These are phyloP conservation scores for Rhamnella rubrinervis DNA, from an alignment of 331 rosid genomes.

Conservation along the genomic window DNA sequence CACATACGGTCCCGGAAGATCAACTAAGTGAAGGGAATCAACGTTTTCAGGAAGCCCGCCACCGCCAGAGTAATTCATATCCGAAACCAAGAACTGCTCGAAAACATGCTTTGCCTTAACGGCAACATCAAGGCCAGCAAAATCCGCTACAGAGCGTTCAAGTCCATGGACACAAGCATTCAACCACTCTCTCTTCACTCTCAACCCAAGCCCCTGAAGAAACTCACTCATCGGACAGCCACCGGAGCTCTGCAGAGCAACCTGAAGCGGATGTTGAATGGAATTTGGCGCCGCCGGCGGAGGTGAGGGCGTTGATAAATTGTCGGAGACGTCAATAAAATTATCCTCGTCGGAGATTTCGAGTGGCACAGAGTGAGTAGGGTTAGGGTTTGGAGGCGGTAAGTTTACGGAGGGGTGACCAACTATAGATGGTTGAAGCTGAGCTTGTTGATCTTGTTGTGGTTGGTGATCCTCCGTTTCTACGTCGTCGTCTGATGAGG, in stretches of 20 bases:
- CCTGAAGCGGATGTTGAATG: background rate
- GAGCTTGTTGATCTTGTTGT: slow-evolving; percentile 10
- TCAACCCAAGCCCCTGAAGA: slow-evolving; percentile 57
- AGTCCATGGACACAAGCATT: slow-evolving; percentile 46
- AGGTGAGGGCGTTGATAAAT: slow-evolving; percentile 52
- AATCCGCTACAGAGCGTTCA: slow-evolving; percentile 37
- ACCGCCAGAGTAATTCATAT: slow-evolving; percentile 59
- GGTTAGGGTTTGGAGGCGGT: slow-evolving; percentile 1
- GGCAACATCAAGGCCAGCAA: slow-evolving; percentile 42
- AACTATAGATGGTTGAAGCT: slow-evolving; percentile 3
- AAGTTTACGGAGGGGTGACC: background rate
- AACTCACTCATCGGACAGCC: slow-evolving; percentile 51
- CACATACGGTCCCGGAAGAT: slow-evolving; percentile 80
- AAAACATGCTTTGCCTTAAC: slow-evolving; percentile 69
- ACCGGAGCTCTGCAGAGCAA: slow-evolving; percentile 21
- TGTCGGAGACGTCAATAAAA: background rate
- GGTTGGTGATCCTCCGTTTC: slow-evolving; percentile 4
- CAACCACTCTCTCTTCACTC: slow-evolving; percentile 60
- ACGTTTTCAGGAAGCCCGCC: slow-evolving; percentile 74
- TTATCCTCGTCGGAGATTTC: slow-evolving; percentile 56
- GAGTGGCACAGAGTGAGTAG: slow-evolving; percentile 35
- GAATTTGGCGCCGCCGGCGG: slow-evolving; percentile 30
- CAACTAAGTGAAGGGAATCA: slow-evolving; percentile 59
- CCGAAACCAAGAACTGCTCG: slow-evolving; percentile 64
- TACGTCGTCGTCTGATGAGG: slow-evolving; percentile 55